phyloP scores from a whole-genome alignment of 768 basidiomycete species.

The Phylloporus arenicola region DNA sequence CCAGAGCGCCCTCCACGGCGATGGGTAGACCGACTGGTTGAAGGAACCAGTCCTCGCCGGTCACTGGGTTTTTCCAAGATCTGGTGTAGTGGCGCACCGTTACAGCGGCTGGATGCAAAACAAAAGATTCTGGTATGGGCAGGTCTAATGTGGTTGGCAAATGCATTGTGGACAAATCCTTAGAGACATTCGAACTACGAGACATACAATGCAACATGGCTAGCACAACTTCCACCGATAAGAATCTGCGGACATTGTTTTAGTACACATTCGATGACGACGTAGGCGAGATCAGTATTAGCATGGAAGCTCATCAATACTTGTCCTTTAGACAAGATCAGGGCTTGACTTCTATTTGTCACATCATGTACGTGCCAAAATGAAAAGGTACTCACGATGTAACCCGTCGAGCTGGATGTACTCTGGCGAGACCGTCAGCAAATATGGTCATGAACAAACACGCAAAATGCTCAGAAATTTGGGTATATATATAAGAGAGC shows the following conservation, averaged over 20 bases:
- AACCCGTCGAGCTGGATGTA: background rate
- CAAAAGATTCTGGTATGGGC: slow-evolving; percentile 39
- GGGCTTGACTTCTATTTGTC: slow-evolving; percentile 90
- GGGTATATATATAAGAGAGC: slow-evolving; percentile 72
- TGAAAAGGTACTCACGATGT: slow-evolving; percentile 33
- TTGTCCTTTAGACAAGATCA: slow-evolving; percentile 70
- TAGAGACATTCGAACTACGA: slow-evolving; percentile 3
- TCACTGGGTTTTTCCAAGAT: slow-evolving; percentile 23
- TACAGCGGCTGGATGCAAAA: slow-evolving; percentile 37
- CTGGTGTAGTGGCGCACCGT: slow-evolving; percentile 26
- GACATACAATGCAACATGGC: slow-evolving; percentile 1
- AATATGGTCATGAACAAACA: background rate
- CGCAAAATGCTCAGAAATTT: slow-evolving; percentile 72
- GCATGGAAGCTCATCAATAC: slow-evolving; percentile 80
- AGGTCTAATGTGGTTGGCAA: slow-evolving; percentile 58
- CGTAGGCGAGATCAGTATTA: slow-evolving; percentile 61
- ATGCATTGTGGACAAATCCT: slow-evolving; percentile 50
- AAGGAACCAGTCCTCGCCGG: slow-evolving; percentile 21
- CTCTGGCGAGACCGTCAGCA: slow-evolving; percentile 10
- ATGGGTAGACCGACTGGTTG: slow-evolving; percentile 50
- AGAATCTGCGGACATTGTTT: slow-evolving; percentile 7
- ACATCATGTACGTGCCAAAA: slow-evolving; percentile 42
- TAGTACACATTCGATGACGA: slow-evolving; percentile 12
- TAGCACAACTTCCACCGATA: background rate
- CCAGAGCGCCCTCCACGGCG: slow-evolving; percentile 36